Percentiles rank a stretch among this genome's conserved stretches.
phyloP scores from a whole-genome alignment of 805 yeast genomes.

The Candida silvicultrix region DNA sequence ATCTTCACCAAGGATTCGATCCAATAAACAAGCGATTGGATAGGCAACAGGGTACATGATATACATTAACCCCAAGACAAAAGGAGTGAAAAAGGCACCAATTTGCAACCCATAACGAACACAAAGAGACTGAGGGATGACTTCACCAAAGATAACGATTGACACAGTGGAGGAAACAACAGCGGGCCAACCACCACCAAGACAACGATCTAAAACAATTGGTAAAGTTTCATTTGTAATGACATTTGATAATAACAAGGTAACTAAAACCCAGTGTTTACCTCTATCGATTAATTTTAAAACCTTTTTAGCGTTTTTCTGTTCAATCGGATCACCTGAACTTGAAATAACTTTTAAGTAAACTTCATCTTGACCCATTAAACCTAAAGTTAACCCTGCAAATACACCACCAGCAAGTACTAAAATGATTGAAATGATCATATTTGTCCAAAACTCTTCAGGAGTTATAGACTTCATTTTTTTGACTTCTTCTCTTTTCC shows the following conservation, averaged over 20 bases:
- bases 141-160: slow-evolving; percentile 92
- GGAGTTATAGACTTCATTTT: slow-evolving; percentile 8
- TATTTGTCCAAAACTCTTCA: slow-evolving; percentile 20
- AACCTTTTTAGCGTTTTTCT: slow-evolving; percentile 64
- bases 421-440: slow-evolving; percentile 44
- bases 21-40: slow-evolving; percentile 80
- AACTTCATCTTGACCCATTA: slow-evolving; percentile 98
- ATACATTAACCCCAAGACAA: slow-evolving; percentile 81
- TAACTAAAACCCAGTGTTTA: slow-evolving; percentile 94
- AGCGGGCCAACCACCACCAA: slow-evolving; percentile 98
- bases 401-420: slow-evolving; percentile 84
- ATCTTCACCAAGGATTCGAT: slow-evolving; percentile 83
- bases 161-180: slow-evolving; percentile 89
- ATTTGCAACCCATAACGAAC: slow-evolving; percentile 89
- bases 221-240: slow-evolving; percentile 94
- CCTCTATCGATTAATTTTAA: slow-evolving; percentile 69
- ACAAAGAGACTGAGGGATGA: slow-evolving; percentile 90
- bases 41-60: slow-evolving; percentile 84
- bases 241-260: slow-evolving; percentile 77
- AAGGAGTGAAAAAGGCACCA: slow-evolving; percentile 88
- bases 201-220: slow-evolving; percentile 82
- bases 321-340: slow-evolving; percentile 73
- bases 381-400: slow-evolving; percentile 89
- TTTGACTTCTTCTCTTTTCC: background rate
- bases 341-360: slow-evolving; percentile 84